These are phyloP conservation scores for Pythium aquatile DNA, from an alignment of 352 stramenopile genomes.

Conservation along the genomic window DNA sequence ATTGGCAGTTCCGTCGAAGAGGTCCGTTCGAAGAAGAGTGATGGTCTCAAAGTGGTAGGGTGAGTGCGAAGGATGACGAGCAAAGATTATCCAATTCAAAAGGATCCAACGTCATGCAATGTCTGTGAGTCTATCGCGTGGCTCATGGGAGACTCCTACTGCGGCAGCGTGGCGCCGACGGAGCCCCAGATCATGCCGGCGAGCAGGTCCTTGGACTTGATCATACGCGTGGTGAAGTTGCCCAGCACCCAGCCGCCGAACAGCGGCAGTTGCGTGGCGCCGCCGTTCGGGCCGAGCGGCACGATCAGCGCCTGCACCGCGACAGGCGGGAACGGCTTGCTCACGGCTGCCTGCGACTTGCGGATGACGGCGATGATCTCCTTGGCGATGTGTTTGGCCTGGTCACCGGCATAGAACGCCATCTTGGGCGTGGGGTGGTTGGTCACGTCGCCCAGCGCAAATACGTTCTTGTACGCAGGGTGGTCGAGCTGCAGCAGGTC, in stretches of 20 bases:
- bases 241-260: conserved; percentile 49
- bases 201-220: conserved; percentile 57
- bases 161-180: conserved; percentile 22
- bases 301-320: conserved; percentile 18
- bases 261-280: conserved; percentile 51
- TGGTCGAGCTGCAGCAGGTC: conserved; percentile 45
- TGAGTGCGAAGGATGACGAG: not conserved
- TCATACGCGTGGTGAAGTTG: conserved; percentile 44
- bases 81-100: not conserved
- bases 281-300: conserved; percentile 31
- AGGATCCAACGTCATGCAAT: not conserved
- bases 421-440: conserved; percentile 50
- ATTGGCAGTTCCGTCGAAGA: too few relatives aligned
- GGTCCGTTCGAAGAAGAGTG: not conserved
- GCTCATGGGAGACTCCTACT: not conserved
- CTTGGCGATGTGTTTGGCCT: conserved; percentile 17
- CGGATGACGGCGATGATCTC: conserved; percentile 32
- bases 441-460: conserved; percentile 54
- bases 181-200: conserved; percentile 34
- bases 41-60: not conserved
- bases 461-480: conserved; percentile 45
- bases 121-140: too few relatives aligned
- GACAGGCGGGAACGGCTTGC: conserved; percentile 31
- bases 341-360: conserved; percentile 35
- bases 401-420: conserved; percentile 8